Base-by-base conservation (phyloP, 139 green algal genomes). In the Micractinium conductrix region DNA sequence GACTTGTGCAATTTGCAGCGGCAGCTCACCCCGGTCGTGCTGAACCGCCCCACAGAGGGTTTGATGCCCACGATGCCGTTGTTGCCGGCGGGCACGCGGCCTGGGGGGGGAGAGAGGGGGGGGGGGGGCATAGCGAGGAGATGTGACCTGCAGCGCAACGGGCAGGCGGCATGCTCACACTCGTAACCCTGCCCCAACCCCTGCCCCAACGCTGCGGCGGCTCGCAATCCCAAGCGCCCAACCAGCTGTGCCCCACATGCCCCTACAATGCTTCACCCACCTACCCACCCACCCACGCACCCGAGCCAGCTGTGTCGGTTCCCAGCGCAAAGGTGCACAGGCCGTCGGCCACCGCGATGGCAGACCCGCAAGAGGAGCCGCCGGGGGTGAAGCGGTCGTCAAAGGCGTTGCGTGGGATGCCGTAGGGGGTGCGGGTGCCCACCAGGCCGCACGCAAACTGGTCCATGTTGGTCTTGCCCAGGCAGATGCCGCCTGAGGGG, bases 391-490 rank as follows among this genome's bases (percentile, higher is more conserved):
- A 95, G 24, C 92, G 82, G 22, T 69, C 26, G 24, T 78, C 67
- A 79, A 85, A 85, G 0, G 33, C 37, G 26, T 85, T 85, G 67
- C 76, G 45, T 4, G 92, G 88, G 2, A 89, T 86, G n/a, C 88
- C 87, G 74, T 93, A 96, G 6, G 94, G 94, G 0, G 91, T 91
- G 62, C 94, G 86, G 0, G 92, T 95, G 48, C 94, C 94, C 62
- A 96, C 92, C 58, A 97, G 92, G 24, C 94, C 94, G 12, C 89
- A 90, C 0, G 94, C 94, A 91, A 97, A 96, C 85, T 97, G 94
- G 84, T 97, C 94, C 89, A 97, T 89, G 88, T 96, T 96, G 33
- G 92, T 95, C 79, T 97, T 97, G 69, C 94, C 94, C 33, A 96
- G 70, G 30, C 90, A 88, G 45, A 96, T 88, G 35, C 72, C 92